Conservation (phyloP, 164 flowering plant genomes). For the Malania oleifera region DNA sequence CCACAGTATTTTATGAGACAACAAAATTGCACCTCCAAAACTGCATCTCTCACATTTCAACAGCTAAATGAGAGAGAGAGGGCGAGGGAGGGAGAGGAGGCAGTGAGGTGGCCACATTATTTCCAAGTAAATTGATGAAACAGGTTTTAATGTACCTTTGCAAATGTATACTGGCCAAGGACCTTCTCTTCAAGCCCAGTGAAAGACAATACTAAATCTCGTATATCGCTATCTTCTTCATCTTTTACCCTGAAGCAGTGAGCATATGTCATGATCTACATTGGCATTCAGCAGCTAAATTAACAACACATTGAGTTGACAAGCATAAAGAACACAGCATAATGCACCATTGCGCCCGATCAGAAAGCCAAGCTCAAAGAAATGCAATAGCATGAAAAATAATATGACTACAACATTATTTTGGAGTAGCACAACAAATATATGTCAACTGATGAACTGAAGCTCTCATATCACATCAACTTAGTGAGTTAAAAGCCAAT, state of each 20-base stretch:
- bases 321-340: background rate
- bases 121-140: background rate
- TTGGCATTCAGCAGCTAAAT: slow-evolving; percentile 5
- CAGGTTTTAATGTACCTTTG: slow-evolving; percentile 53
- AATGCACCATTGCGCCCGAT: background rate
- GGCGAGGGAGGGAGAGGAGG: no score
- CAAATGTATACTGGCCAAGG: slow-evolving; percentile 83
- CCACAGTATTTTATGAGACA: no score
- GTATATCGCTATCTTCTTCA: slow-evolving; percentile 67
- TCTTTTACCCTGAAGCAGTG: slow-evolving; percentile 50
- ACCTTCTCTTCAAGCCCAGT: slow-evolving; percentile 95
- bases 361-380: background rate
- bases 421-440: no score
- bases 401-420: background rate
- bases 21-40: no score
- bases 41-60: background rate
- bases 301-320: background rate
- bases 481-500: no score
- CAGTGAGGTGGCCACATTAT: background rate
- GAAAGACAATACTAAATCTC: slow-evolving; percentile 68
- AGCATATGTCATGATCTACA: background rate
- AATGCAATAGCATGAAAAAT: background rate
- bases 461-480: no score
- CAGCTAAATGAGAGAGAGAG: background rate
- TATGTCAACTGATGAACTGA: no score